These are phyloP conservation scores for Penicillium atrosanguineum DNA, from an alignment of 495 filamentous ascomycete genomes.

Conservation along the genomic window DNA sequence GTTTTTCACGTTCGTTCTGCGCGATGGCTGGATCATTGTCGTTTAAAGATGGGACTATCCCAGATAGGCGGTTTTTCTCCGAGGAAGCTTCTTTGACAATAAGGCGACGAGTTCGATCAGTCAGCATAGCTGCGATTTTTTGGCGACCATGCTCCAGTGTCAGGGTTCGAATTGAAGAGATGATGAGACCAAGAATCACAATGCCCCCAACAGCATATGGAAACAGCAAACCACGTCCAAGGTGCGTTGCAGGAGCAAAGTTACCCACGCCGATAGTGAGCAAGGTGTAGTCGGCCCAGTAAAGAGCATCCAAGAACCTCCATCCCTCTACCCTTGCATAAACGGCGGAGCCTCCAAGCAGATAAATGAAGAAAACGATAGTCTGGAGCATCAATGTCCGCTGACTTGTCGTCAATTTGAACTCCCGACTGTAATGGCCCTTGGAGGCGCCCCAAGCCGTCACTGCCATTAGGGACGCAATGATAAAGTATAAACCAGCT, in stretches of 20 bases:
- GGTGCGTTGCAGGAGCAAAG: constrained; percentile 57
- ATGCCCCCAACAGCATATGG: constrained; percentile 81
- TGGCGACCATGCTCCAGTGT: constrained; percentile 72
- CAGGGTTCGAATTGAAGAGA: constrained; percentile 78
- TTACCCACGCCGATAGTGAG: constrained; percentile 84
- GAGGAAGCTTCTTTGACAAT: constrained; percentile 41
- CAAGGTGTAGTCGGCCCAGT: constrained; percentile 80
- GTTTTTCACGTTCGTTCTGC: constrained; percentile 52
- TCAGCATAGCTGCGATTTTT: constrained; percentile 64
- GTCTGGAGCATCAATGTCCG: constrained; percentile 88
- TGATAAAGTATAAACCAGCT: constrained; percentile 71
- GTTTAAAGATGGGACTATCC: constrained; percentile 17
- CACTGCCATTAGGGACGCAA: constrained; percentile 65
- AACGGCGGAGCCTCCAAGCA: constrained; percentile 69
- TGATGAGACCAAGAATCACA: constrained; percentile 77
- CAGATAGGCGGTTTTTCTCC: constrained; percentile 5
- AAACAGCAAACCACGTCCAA: constrained; percentile 67
- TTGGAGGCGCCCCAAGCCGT: constrained; percentile 64
- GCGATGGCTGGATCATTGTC: background rate
- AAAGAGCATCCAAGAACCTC: constrained; percentile 75
- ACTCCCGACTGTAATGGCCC: constrained; percentile 66
- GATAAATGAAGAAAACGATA: constrained; percentile 71
- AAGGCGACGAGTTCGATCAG: constrained; percentile 63
- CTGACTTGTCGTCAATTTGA: constrained; percentile 69
- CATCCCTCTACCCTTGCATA: constrained; percentile 74